These are phyloP conservation scores for Mycena crocata DNA, from an alignment of 768 basidiomycete genomes.

Conservation along the genomic window DNA sequence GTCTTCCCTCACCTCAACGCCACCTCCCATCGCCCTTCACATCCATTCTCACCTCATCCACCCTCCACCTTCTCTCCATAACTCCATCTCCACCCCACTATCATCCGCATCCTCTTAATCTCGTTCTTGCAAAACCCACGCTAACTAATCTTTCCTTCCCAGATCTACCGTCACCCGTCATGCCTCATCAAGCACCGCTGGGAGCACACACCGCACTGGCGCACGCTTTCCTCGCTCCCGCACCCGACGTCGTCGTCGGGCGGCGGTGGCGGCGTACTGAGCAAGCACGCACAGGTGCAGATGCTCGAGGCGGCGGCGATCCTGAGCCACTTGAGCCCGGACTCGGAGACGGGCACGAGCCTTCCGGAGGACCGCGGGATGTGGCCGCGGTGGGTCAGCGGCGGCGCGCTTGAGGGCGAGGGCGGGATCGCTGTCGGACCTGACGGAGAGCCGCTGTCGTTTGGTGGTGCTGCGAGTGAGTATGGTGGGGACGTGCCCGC, in stretches of 20 bases:
- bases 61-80: neutral
- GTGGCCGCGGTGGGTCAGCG: conserved; percentile 88
- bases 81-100: neutral
- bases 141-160: conserved; percentile 17
- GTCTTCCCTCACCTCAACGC: neutral
- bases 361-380: conserved; percentile 94
- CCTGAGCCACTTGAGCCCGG: conserved; percentile 84
- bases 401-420: conserved; percentile 62
- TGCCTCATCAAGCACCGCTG: conserved; percentile 98
- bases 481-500: neutral
- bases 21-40: neutral
- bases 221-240: conserved; percentile 49
- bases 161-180: conserved; percentile 93
- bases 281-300: conserved; percentile 98
- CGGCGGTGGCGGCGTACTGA: conserved; percentile 52
- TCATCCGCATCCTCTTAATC: neutral
- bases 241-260: neutral
- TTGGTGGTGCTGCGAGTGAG: neutral
- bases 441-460: neutral
- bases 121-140: neutral
- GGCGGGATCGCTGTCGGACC: no score
- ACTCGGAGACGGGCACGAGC: conserved; percentile 70
- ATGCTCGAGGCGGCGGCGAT: conserved; percentile 97
- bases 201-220: conserved; percentile 98
- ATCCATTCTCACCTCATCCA: neutral